Percentiles rank a stretch among this genome's conserved stretches.
Conservation (phyloP, 2,329 filamentous ascomycete genomes). For the Xylaria sp. region DNA sequence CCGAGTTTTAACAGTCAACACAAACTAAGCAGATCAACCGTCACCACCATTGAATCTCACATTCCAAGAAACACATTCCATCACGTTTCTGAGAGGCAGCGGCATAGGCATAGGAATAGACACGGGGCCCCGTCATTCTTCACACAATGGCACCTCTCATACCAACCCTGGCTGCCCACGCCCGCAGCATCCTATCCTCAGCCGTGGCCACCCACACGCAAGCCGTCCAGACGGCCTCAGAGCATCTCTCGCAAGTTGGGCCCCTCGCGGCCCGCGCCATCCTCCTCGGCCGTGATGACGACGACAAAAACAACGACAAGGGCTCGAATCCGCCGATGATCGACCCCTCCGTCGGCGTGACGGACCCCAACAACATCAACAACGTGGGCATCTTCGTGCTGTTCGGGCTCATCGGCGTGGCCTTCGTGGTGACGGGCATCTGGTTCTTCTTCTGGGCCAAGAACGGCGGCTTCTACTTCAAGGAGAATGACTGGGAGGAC, state of each 20-base stretch:
- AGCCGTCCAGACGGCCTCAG: slow-evolving; percentile 47
- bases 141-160: slow-evolving; percentile 50
- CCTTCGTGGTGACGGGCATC: slow-evolving; percentile 78
- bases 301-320: slow-evolving; percentile 24
- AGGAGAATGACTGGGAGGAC: slow-evolving; percentile 92
- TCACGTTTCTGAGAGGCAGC: background rate
- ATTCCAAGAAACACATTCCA: slow-evolving; percentile 23
- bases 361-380: slow-evolving; percentile 67
- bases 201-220: slow-evolving; percentile 38
- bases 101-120: background rate
- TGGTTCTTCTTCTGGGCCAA: slow-evolving; percentile 99
- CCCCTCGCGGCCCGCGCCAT: slow-evolving; percentile 58
- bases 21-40: background rate
- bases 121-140: background rate
- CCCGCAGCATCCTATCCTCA: slow-evolving; percentile 46
- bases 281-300: slow-evolving; percentile 56
- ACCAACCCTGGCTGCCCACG: slow-evolving; percentile 47
- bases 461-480: slow-evolving; percentile 93
- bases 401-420: slow-evolving; percentile 84
- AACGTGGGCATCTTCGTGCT: slow-evolving; percentile 82
- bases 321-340: slow-evolving; percentile 43
- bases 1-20: slow-evolving; percentile 34
- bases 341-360: slow-evolving; percentile 60
- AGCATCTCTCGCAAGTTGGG: slow-evolving; percentile 50
- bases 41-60: slow-evolving; percentile 21